These are phyloP conservation scores for Babesia bigemina DNA, from an alignment of 169 alveolate species.

Conservation along the genomic window DNA sequence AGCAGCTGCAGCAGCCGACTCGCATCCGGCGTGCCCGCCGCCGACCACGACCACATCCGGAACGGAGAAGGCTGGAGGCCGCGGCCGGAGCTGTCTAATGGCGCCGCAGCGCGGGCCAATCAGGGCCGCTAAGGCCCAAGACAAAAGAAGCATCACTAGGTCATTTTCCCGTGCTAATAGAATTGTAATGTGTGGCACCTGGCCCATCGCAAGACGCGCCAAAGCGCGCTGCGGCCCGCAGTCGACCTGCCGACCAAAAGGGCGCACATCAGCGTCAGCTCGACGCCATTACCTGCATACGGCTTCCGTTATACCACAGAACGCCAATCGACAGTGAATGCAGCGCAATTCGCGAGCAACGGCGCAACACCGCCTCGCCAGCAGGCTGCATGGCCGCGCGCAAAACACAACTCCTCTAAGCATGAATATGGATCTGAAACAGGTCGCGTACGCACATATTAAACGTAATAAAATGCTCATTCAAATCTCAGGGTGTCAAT, in stretches of 20 bases:
- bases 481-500: no score
- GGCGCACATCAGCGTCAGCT: no score
- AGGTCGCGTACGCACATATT: no score
- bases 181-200: slow-evolving; percentile 19
- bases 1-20: slow-evolving; percentile 91
- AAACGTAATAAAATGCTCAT: no score
- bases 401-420: not conserved
- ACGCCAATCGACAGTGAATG: no score
- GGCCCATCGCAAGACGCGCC: not conserved
- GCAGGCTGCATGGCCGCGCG: not conserved
- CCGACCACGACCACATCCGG: slow-evolving; percentile 88
- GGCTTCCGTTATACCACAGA: no score
- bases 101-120: not conserved
- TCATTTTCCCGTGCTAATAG: not conserved
- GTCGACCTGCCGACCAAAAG: no score
- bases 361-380: not conserved
- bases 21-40: slow-evolving; percentile 94
- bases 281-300: no score
- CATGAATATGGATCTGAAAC: no score
- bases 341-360: no score
- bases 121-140: not conserved
- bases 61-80: slow-evolving; percentile 17
- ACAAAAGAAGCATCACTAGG: not conserved
- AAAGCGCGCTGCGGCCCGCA: not conserved
- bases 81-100: slow-evolving; percentile 14